phyloP scores from a whole-genome alignment of 192 early-diverging fungal genomes.

The Dissophora globulifera region DNA sequence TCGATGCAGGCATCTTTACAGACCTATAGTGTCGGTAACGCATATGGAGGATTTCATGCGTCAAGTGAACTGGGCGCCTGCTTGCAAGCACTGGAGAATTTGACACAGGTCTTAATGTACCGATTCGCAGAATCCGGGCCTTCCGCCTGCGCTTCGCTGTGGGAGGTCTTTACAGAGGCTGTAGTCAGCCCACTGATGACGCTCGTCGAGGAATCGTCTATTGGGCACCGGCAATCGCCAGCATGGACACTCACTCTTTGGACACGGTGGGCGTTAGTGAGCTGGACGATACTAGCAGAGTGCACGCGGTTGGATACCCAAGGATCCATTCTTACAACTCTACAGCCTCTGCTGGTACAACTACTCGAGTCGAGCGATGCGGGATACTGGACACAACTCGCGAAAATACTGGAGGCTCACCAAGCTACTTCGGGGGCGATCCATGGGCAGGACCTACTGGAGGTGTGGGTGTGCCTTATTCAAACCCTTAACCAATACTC shows the following conservation, averaged over 20 bases:
- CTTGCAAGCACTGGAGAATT: conserved; percentile 3
- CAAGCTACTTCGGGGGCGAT: neutral
- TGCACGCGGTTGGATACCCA: neutral
- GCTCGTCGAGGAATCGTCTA: neutral
- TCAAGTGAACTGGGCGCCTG: neutral
- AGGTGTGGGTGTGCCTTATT: conserved; percentile 37
- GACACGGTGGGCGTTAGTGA: conserved; percentile 11
- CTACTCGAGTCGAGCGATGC: neutral
- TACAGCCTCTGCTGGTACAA: neutral
- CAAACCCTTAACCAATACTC: conserved; percentile 12
- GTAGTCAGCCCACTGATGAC: neutral
- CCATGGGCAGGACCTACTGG: conserved; percentile 15
- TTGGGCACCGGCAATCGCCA: neutral
- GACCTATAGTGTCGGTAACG: neutral
- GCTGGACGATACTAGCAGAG: conserved; percentile 6
- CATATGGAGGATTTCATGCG: neutral
- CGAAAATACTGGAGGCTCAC: neutral
- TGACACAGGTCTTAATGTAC: conserved; percentile 4
- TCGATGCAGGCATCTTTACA: neutral
- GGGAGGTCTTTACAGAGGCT: neutral
- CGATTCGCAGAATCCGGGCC: neutral
- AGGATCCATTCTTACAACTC: neutral
- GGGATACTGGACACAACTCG: conserved; percentile 3
- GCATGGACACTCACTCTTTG: neutral
- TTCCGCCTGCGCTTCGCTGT: neutral